A percentile compares a stretch with the other conserved stretches of the same genome.
These are phyloP conservation scores for Apostasia ramifera DNA, from an alignment of 106 monocot genomes.

Conservation along the genomic window DNA sequence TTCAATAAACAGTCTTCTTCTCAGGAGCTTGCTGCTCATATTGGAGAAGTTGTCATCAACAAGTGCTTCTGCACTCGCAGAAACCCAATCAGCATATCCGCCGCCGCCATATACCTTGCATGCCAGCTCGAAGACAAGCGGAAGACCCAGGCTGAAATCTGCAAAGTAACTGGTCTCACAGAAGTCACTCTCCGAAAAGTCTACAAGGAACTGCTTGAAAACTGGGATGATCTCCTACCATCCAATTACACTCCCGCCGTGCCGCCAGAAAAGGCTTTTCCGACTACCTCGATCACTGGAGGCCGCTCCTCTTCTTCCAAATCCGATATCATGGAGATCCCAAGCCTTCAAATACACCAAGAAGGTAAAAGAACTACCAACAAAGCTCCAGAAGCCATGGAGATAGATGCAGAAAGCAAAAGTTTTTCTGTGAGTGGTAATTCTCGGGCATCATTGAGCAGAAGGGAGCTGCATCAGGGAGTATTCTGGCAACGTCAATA, in stretches of 20 bases:
- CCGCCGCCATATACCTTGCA: slow-evolving; percentile 93
- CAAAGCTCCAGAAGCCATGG: slow-evolving; percentile 18
- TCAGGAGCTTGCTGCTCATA: slow-evolving; percentile 98
- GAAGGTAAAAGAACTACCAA: slow-evolving; percentile 42
- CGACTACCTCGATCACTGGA: slow-evolving; percentile 66
- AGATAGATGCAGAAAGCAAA: slow-evolving; percentile 27
- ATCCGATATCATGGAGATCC: slow-evolving; percentile 28
- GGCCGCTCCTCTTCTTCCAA: slow-evolving; percentile 45
- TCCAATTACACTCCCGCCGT: slow-evolving; percentile 88
- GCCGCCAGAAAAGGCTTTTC: slow-evolving; percentile 94
- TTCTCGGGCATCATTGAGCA: slow-evolving; percentile 15
- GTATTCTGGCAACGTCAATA: slow-evolving; percentile 44
- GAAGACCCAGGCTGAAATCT: slow-evolving; percentile 99
- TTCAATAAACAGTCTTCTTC: not conserved
- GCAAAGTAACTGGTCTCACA: slow-evolving; percentile 94
- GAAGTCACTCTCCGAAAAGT: slow-evolving; percentile 97
- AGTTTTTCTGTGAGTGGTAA: slow-evolving; percentile 4
- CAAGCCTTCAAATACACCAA: slow-evolving; percentile 22
- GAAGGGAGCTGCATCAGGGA: slow-evolving; percentile 32
- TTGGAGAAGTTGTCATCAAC: slow-evolving; percentile 92
- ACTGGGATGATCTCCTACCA: slow-evolving; percentile 93
- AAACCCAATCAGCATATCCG: slow-evolving; percentile 97
- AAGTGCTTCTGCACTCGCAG: slow-evolving; percentile 97
- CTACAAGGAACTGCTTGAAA: slow-evolving; percentile 93
- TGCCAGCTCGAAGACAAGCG: slow-evolving; percentile 96